Base-by-base conservation (phyloP, 106 monocot species). In the Vanilla planifolia region DNA sequence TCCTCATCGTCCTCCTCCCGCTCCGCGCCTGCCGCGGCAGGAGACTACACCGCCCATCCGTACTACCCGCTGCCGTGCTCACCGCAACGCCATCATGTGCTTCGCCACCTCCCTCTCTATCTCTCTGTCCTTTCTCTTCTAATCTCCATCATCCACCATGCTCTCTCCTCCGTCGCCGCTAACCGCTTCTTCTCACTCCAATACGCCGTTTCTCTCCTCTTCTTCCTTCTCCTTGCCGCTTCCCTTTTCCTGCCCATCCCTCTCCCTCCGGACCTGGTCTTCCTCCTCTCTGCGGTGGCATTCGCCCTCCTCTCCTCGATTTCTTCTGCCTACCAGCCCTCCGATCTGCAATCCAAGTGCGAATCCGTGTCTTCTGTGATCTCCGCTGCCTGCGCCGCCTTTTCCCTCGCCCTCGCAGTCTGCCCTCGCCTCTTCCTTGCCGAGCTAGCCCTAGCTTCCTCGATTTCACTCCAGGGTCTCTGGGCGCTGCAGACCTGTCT, bases 401-500 rank as follows among this genome's bases (percentile, higher is more conserved):
- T 80, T 28, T 21, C 67, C 45, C 79, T 85, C 41, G 71, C 79
- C 33, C 6, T 89, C 48, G 24, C 65, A 33, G 11, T 67, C 43
- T 51, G 20, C 24, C 85, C 89, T 30, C 27, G 62, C 34, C 48
- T 79, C 60, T 85, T 82, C 69, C 21, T 73, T 43, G 73, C 81
- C 39, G 82, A 93, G 64, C 17, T 85, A n/a, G 73, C 72, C 53
- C 76, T 93, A 21, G 70, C 89, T 16, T 52, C 25, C 20, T 77
- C 82, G 23, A 11, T 85, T 22, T 58, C 51, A 29, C 80, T 89
- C 33, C 65, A 67, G 43, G 93, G 82, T 3, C 72, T 85, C 40
- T 89, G 89, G 93, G 67, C 75, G 6, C 71, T 82, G 11, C 77
- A 77, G 55, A 51, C 79, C 13, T 79, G 76, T 13, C 66, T 93